phyloP scores from a whole-genome alignment of 306 rosid genomes.

The Casuarina glauca region DNA sequence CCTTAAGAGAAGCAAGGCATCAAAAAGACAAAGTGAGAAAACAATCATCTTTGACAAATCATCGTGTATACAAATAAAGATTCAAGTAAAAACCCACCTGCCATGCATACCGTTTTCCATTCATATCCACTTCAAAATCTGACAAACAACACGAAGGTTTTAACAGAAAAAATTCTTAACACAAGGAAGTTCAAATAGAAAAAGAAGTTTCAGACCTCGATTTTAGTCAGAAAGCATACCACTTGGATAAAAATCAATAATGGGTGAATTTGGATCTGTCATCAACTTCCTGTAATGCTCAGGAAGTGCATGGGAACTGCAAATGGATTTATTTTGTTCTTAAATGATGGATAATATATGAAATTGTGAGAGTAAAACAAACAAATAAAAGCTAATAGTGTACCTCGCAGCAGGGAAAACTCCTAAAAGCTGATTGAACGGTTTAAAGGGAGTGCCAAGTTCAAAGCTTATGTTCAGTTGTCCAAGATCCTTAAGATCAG shows the following conservation, averaged over 20 bases:
- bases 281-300: slow-evolving; percentile 79
- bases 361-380: background rate
- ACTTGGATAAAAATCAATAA: slow-evolving; percentile 81
- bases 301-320: slow-evolving; percentile 96
- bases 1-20: slow-evolving; percentile 50
- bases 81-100: slow-evolving; percentile 56
- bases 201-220: background rate
- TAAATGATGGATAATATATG: background rate
- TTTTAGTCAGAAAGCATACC: slow-evolving; percentile 51
- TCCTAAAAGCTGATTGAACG: slow-evolving; percentile 95
- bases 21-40: slow-evolving; percentile 10
- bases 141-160: slow-evolving; percentile 36
- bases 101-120: slow-evolving; percentile 96
- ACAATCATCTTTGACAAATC: background rate
- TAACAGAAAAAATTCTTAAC: slow-evolving; percentile 11
- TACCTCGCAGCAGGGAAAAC: slow-evolving; percentile 99
- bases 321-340: slow-evolving; percentile 28
- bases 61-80: slow-evolving; percentile 14
- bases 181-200: background rate
- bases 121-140: slow-evolving; percentile 99
- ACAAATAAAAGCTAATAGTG: slow-evolving; percentile 1
- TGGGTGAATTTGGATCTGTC: slow-evolving; percentile 82
- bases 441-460: slow-evolving; percentile 87
- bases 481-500: slow-evolving; percentile 84
- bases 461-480: slow-evolving; percentile 63